These are phyloP conservation scores for Cytospora piceicola DNA, from an alignment of 2,329 filamentous ascomycete genomes.

Conservation along the genomic window DNA sequence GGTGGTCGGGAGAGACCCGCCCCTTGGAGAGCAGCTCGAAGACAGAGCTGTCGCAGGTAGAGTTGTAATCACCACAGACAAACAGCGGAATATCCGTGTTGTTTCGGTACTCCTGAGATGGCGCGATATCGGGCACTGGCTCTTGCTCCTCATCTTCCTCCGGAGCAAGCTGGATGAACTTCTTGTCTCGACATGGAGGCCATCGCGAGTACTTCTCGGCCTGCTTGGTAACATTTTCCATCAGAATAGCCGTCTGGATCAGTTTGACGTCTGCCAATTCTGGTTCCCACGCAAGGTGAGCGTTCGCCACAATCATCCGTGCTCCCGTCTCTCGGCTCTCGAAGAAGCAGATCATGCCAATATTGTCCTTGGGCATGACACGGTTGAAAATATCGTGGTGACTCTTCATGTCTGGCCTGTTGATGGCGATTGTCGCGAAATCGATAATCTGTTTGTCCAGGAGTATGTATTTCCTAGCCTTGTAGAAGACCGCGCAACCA, in stretches of 20 bases:
- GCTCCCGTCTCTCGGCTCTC: constrained; percentile 91
- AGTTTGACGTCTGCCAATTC: constrained; percentile 91
- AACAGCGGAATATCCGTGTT: constrained; percentile 88
- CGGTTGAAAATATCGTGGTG: constrained; percentile 98
- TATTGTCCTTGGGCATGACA: constrained; percentile 97
- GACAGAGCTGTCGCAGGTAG: constrained; percentile 81
- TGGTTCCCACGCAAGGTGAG: constrained; percentile 94
- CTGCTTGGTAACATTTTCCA: constrained; percentile 87
- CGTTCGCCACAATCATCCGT: constrained; percentile 89
- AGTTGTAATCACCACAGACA: constrained; percentile 97
- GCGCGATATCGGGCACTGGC: constrained; percentile 67
- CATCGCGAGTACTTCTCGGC: constrained; percentile 83
- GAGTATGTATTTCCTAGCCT: constrained; percentile 89
- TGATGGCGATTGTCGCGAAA: constrained; percentile 89
- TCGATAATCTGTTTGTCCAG: constrained; percentile 95
- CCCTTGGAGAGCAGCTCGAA: constrained; percentile 88
- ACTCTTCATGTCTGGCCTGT: constrained; percentile 94
- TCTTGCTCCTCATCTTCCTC: constrained; percentile 56
- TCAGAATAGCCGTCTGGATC: constrained; percentile 91
- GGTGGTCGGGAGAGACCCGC: constrained; percentile 75
- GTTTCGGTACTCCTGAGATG: constrained; percentile 83
- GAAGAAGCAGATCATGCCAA: constrained; percentile 88
- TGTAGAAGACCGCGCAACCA: constrained; percentile 96
- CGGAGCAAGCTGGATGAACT: constrained; percentile 52
- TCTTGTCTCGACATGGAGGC: constrained; percentile 83